A percentile compares a stretch with the other conserved stretches of the same genome.
phyloP scores from a whole-genome alignment of 306 rosid genomes.

The Nissolia schottii region DNA sequence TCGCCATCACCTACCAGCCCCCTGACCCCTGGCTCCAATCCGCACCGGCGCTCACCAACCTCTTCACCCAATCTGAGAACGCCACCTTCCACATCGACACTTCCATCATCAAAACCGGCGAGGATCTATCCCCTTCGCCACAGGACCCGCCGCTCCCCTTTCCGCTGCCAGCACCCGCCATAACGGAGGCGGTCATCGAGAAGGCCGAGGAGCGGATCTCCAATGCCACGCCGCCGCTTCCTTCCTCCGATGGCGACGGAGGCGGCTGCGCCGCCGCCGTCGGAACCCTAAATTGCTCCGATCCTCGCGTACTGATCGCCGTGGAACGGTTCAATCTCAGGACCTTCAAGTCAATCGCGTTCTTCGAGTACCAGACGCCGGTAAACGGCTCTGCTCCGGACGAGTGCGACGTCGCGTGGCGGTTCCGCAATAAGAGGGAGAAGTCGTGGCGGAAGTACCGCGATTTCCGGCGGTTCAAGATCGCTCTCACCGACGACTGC shows the following conservation, averaged over 20 bases:
- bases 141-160: conserved; percentile 29
- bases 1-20: conserved; percentile 95
- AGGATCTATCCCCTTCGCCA: conserved; percentile 47
- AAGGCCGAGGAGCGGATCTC: conserved; percentile 42
- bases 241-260: background rate
- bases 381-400: conserved; percentile 66
- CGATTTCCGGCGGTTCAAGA: conserved; percentile 75
- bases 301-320: conserved; percentile 60
- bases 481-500: conserved; percentile 55
- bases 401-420: conserved; percentile 90
- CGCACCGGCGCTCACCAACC: conserved; percentile 80
- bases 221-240: conserved; percentile 23
- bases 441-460: conserved; percentile 95
- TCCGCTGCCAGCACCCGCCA: conserved; percentile 29
- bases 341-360: conserved; percentile 66
- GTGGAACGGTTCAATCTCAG: conserved; percentile 71
- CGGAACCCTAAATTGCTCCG: conserved; percentile 63
- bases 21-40: conserved; percentile 99
- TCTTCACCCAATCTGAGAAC: conserved; percentile 70
- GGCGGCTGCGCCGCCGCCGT: background rate
- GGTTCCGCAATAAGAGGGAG: conserved; percentile 85
- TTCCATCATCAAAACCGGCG: conserved; percentile 78
- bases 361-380: conserved; percentile 68
- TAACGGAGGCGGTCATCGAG: conserved; percentile 60
- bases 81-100: conserved; percentile 81